Percentiles rank a stretch among this genome's conserved stretches.
Evolutionary conservation across 805 yeast genomes (phyloP).

Genomic region (Ogataea saltuana): DNA sequence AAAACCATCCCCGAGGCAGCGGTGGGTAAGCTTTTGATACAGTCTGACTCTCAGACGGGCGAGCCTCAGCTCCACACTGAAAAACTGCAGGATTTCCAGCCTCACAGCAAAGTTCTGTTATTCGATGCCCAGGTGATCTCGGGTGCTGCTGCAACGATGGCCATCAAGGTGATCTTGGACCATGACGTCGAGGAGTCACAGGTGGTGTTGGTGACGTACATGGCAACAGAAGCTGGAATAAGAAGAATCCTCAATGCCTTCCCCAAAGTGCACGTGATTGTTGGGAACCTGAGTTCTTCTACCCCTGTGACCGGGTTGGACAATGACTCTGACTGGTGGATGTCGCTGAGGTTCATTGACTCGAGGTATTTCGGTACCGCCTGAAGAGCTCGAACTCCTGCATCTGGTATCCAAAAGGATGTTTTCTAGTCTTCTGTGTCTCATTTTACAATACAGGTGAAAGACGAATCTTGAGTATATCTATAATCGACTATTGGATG

Average conservation of each 20-base stretch:
- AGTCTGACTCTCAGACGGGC: slow-evolving; percentile 85
- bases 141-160: slow-evolving; percentile 95
- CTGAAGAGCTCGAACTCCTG: no score
- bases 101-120: slow-evolving; percentile 52
- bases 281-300: slow-evolving; percentile 59
- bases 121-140: slow-evolving; percentile 87
- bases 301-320: slow-evolving; percentile 24
- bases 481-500: no score
- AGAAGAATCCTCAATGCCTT: slow-evolving; percentile 74
- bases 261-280: slow-evolving; percentile 64
- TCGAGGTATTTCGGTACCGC: slow-evolving; percentile 73
- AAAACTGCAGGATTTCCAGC: slow-evolving; percentile 53
- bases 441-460: no score
- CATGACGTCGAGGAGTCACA: slow-evolving; percentile 65
- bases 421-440: no score
- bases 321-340: slow-evolving; percentile 55
- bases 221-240: slow-evolving; percentile 79
- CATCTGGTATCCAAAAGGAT: no score
- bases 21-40: slow-evolving; percentile 83
- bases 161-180: slow-evolving; percentile 81
- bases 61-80: slow-evolving; percentile 92
- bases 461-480: no score
- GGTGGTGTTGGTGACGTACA: slow-evolving; percentile 67
- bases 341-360: slow-evolving; percentile 71
- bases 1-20: slow-evolving; percentile 75